Percentiles rank a stretch among this genome's conserved stretches.
These are phyloP conservation scores for Vaccinium darrowii DNA, from an alignment of 148 eudicot genomes.

Conservation along the genomic window DNA sequence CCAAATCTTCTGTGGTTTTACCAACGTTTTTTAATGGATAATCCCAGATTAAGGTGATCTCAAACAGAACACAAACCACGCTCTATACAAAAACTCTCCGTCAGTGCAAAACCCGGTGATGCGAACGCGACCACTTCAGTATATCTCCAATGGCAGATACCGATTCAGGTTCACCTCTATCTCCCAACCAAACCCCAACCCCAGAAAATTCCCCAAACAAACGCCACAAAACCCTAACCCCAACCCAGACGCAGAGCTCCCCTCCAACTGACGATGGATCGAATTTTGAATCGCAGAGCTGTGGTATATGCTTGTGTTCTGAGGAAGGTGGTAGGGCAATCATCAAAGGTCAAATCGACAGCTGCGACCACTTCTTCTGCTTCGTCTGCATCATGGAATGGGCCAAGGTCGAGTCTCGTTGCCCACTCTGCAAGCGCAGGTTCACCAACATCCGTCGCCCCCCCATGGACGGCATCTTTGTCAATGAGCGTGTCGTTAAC, in stretches of 20 bases:
- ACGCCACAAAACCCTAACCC: constrained; percentile 44
- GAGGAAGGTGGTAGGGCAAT: constrained; percentile 34
- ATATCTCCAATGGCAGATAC: not conserved
- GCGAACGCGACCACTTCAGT: not conserved
- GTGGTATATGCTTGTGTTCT: constrained; percentile 57
- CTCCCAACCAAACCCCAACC: not conserved
- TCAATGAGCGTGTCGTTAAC: constrained; percentile 44
- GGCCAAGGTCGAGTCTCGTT: constrained; percentile 82
- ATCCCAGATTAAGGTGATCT: too few relatives aligned
- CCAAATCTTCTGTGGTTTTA: too few relatives aligned
- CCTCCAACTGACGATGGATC: constrained; percentile 22
- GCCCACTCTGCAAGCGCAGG: constrained; percentile 77
- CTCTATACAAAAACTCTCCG: not conserved
- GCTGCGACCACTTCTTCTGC: constrained; percentile 84
- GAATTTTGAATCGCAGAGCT: constrained; percentile 29
- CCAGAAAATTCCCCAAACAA: constrained; percentile 41
- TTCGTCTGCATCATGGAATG: constrained; percentile 87
- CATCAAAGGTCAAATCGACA: constrained; percentile 66
- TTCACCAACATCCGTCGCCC: constrained; percentile 65
- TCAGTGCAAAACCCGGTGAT: not conserved
- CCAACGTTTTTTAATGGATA: too few relatives aligned
- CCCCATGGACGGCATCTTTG: constrained; percentile 47
- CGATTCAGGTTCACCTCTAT: not conserved
- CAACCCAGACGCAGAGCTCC: constrained; percentile 18
- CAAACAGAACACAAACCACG: too few relatives aligned